phyloP scores from a whole-genome alignment of 192 early-diverging fungal genomes.

The Chytriomyces sp. region DNA sequence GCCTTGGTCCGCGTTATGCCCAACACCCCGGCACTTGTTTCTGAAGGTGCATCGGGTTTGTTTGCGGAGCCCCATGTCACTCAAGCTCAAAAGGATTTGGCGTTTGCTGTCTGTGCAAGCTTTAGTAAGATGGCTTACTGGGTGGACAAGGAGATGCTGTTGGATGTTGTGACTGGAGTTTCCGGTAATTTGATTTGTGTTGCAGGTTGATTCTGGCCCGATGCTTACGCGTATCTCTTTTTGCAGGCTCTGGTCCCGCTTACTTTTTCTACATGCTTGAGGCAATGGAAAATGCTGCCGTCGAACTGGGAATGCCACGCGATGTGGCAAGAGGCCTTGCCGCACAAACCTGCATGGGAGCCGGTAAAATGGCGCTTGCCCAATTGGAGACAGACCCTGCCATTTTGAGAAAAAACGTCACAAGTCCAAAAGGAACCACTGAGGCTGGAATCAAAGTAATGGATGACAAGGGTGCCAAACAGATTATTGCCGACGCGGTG shows the following conservation, averaged over 20 bases:
- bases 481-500: constrained; percentile 62
- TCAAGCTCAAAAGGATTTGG: constrained; percentile 63
- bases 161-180: constrained; percentile 89
- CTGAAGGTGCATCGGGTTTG: constrained; percentile 86
- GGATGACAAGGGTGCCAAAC: constrained; percentile 62
- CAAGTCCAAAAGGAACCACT: constrained; percentile 91
- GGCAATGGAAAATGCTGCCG: constrained; percentile 56
- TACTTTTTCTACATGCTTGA: constrained; percentile 96
- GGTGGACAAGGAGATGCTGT: constrained; percentile 74
- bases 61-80: constrained; percentile 59
- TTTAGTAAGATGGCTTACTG: constrained; percentile 84
- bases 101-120: constrained; percentile 71
- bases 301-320: constrained; percentile 71
- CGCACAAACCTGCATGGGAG: constrained; percentile 90
- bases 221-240: neutral
- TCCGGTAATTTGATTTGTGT: constrained; percentile 48
- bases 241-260: constrained; percentile 85
- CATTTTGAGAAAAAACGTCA: constrained; percentile 85
- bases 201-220: neutral
- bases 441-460: constrained; percentile 84
- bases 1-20: constrained; percentile 88
- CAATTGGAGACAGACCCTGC: constrained; percentile 69
- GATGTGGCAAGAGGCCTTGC: constrained; percentile 80
- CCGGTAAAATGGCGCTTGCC: constrained; percentile 81
- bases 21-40: constrained; percentile 91